phyloP scores from a whole-genome alignment of 306 rosid genomes.

The Acacia melanoxylon region DNA sequence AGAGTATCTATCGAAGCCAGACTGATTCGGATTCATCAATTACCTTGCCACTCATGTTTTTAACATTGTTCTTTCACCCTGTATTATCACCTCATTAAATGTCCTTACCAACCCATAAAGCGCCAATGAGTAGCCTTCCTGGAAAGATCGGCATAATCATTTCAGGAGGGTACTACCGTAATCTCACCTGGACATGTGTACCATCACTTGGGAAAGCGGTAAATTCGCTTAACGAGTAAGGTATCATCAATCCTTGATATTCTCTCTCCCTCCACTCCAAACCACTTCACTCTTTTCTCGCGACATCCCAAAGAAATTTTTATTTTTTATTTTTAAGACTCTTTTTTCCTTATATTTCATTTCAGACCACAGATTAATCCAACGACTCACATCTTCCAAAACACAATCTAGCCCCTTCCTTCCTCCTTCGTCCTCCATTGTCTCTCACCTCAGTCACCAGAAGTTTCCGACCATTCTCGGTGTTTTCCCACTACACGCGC shows the following conservation, averaged over 20 bases:
- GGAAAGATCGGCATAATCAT: neutral
- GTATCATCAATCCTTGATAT: neutral
- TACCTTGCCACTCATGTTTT: too few species aligned
- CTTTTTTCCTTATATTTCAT: neutral
- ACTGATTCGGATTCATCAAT: too few species aligned
- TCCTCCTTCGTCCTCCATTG: neutral
- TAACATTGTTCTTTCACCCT: neutral
- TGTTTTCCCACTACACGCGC: neutral
- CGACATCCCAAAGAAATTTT: conserved; percentile 10
- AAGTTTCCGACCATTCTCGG: neutral
- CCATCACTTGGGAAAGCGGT: neutral
- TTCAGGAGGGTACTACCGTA: neutral
- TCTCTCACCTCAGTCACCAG: neutral
- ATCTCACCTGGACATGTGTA: neutral
- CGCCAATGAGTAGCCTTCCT: neutral
- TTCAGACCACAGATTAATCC: neutral
- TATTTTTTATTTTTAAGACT: neutral
- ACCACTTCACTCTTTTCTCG: conserved; percentile 3
- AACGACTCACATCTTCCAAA: conserved; percentile 29
- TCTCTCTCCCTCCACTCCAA: neutral
- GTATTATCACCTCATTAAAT: neutral
- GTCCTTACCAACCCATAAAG: neutral
- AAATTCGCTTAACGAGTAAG: conserved; percentile 13
- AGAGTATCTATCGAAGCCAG: too few species aligned
- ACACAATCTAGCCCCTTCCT: neutral